These are phyloP conservation scores for Trichophyton simii DNA, from an alignment of 2,329 filamentous ascomycete species.

Conservation along the genomic window DNA sequence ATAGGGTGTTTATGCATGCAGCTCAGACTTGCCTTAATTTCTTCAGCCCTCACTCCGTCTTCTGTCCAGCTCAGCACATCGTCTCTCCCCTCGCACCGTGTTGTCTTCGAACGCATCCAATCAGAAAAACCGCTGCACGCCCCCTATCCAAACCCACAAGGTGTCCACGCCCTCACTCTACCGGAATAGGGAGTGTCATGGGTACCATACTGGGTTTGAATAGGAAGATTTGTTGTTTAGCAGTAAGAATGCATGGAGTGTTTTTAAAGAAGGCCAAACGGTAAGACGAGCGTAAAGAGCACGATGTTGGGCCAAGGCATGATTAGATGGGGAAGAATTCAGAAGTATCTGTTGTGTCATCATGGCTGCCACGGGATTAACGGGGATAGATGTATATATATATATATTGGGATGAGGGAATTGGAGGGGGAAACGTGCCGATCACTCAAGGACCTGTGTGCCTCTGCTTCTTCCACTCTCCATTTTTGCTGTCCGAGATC, in stretches of 20 bases:
- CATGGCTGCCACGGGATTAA: slow-evolving; percentile 6
- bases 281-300: neutral
- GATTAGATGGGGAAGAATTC: slow-evolving; percentile 1
- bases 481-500: slow-evolving; percentile 72
- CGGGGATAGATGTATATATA: too few species aligned
- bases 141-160: neutral
- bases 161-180: neutral
- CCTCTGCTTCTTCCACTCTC: slow-evolving; percentile 54
- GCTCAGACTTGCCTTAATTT: slow-evolving; percentile 28
- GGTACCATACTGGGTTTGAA: neutral
- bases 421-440: neutral
- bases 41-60: slow-evolving; percentile 11
- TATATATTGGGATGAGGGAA: neutral
- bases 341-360: slow-evolving; percentile 14
- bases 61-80: slow-evolving; percentile 5
- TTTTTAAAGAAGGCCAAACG: neutral
- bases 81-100: neutral
- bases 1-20: neutral
- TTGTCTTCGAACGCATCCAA: neutral
- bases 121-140: neutral
- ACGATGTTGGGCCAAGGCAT: neutral
- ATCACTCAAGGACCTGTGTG: slow-evolving; percentile 39
- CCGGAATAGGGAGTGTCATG: neutral
- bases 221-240: neutral
- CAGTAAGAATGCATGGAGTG: neutral